phyloP scores from a whole-genome alignment of 2,329 filamentous ascomycete species.

The Coniochaeta sp. region DNA sequence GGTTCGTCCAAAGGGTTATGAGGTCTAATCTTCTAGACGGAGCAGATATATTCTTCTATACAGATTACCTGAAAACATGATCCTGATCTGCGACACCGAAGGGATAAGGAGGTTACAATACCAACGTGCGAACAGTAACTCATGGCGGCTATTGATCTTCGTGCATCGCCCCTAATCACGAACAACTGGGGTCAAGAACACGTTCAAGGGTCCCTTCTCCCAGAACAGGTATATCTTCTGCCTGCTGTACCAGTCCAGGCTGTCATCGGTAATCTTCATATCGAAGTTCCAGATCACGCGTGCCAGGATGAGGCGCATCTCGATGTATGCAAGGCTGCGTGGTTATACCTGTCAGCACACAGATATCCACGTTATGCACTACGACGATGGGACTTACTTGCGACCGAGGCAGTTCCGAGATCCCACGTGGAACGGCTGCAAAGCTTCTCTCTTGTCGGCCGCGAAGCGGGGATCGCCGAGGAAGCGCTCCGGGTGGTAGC shows the following conservation, averaged over 20 bases:
- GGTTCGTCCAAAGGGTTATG: too few species aligned
- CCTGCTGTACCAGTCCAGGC: background rate
- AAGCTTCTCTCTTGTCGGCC: conserved; percentile 5
- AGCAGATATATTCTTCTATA: too few species aligned
- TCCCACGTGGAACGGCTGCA: conserved; percentile 5
- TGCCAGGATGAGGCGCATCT: conserved; percentile 28
- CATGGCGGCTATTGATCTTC: background rate
- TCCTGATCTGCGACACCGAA: too few species aligned
- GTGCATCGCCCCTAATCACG: too few species aligned
- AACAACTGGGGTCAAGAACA: conserved; percentile 4
- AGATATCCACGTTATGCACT: background rate
- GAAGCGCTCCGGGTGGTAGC: conserved; percentile 24
- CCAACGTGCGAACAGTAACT: too few species aligned
- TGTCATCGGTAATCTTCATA: background rate
- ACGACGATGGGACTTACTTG: background rate
- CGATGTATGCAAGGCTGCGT: conserved; percentile 25
- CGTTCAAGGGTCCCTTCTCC: background rate
- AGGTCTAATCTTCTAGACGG: too few species aligned
- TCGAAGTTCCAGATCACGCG: conserved; percentile 10
- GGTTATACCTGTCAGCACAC: background rate
- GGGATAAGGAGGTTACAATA: too few species aligned
- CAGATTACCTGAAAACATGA: too few species aligned
- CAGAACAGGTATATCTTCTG: background rate
- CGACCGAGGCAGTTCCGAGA: conserved; percentile 6
- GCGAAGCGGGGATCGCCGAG: conserved; percentile 10